Evolutionary conservation across 2,329 filamentous ascomycete species (phyloP).

Genomic region (Colletotrichum caudatum): DNA sequence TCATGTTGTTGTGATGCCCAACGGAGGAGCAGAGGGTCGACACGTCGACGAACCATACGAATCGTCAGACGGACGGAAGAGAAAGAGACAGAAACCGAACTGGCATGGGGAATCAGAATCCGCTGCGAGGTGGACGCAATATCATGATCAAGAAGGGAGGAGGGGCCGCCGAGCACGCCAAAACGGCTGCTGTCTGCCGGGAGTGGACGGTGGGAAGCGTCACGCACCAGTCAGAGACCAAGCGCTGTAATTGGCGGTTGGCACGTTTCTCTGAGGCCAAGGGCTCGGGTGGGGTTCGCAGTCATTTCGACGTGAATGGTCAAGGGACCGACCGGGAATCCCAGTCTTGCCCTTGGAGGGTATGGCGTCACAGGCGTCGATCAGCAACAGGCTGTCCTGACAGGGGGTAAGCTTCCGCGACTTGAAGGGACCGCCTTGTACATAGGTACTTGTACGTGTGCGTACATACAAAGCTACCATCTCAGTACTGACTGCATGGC

Average conservation of each 20-base stretch:
- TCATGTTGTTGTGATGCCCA: neutral
- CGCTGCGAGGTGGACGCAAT: slow-evolving; percentile 29
- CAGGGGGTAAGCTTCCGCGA: slow-evolving; percentile 6
- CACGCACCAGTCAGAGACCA: slow-evolving; percentile 28
- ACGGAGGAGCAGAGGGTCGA: slow-evolving; percentile 23
- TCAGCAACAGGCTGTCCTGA: slow-evolving; percentile 42
- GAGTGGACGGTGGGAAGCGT: slow-evolving; percentile 29
- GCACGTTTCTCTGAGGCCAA: slow-evolving; percentile 3
- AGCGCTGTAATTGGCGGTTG: slow-evolving; percentile 23
- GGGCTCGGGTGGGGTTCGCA: slow-evolving; percentile 26
- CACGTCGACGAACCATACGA: neutral
- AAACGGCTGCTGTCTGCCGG: slow-evolving; percentile 40
- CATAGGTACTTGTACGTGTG: neutral
- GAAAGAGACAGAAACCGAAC: slow-evolving; percentile 4
- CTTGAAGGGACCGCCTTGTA: neutral
- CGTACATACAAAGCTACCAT: too few species aligned
- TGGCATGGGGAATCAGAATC: slow-evolving; percentile 25
- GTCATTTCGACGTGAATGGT: slow-evolving; percentile 18
- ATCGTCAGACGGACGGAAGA: neutral
- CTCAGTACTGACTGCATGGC: neutral
- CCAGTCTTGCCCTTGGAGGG: slow-evolving; percentile 35
- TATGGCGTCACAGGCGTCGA: slow-evolving; percentile 51
- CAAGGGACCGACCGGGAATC: slow-evolving; percentile 24
- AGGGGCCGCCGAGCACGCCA: slow-evolving; percentile 30
- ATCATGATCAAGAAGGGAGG: neutral